phyloP scores from a whole-genome alignment of 1,139 yeast species.

The Pichia sp. region DNA sequence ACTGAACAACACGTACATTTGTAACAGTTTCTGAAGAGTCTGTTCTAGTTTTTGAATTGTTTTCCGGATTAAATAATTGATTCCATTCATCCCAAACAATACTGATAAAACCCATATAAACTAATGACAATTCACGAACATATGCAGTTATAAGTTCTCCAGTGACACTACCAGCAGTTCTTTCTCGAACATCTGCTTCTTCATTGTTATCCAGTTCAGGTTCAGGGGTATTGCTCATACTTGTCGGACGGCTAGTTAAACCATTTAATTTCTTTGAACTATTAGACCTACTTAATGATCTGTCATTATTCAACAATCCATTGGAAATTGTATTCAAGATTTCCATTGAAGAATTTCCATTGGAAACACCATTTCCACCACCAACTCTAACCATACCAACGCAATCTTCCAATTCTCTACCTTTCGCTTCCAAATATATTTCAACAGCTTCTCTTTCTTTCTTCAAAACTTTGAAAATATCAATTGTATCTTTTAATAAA shows the following conservation, averaged over 20 bases:
- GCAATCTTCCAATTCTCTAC: slow-evolving; percentile 10
- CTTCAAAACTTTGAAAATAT: slow-evolving; percentile 7
- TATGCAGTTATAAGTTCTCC: slow-evolving; percentile 15
- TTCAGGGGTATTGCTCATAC: slow-evolving; percentile 5
- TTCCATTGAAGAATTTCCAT: background rate
- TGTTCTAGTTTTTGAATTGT: background rate
- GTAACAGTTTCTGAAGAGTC: background rate
- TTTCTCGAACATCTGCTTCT: background rate
- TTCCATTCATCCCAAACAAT: slow-evolving; percentile 17
- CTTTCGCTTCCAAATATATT: slow-evolving; percentile 7
- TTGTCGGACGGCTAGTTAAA: slow-evolving; percentile 8
- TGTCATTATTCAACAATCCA: background rate
- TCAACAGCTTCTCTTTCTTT: slow-evolving; percentile 15
- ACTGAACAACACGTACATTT: slow-evolving; percentile 12
- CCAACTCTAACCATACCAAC: slow-evolving; percentile 10
- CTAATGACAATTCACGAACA: slow-evolving; percentile 16
- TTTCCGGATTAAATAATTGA: slow-evolving; percentile 3
- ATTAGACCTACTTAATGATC: slow-evolving; percentile 7
- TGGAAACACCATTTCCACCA: slow-evolving; percentile 9
- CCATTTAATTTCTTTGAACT: slow-evolving; percentile 5
- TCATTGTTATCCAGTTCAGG: background rate
- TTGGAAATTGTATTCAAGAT: background rate
- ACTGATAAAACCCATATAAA: slow-evolving; percentile 15
- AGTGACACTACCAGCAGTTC: slow-evolving; percentile 2
- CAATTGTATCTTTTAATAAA: slow-evolving; percentile 2